phyloP scores from a whole-genome alignment of 2,329 filamentous ascomycete genomes.

The Penicillium sp. region DNA sequence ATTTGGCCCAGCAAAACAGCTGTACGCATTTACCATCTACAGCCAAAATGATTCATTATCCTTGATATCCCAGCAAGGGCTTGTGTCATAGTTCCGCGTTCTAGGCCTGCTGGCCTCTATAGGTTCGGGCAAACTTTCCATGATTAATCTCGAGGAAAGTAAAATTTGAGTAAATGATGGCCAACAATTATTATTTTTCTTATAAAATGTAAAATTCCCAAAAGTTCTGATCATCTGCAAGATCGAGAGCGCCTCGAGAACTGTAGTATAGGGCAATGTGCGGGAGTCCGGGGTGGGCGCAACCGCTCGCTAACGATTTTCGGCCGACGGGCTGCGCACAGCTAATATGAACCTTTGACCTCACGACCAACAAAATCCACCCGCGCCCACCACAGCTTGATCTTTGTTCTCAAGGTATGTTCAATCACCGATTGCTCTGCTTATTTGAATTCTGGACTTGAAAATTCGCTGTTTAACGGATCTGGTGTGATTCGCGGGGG shows the following conservation, averaged over 20 bases:
- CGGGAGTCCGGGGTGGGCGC: slow-evolving; percentile 31
- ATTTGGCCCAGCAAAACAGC: slow-evolving; percentile 37
- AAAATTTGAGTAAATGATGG: neutral
- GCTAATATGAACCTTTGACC: slow-evolving; percentile 34
- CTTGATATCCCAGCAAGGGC: slow-evolving; percentile 37
- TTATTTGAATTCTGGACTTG: slow-evolving; percentile 17
- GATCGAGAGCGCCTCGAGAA: too few species aligned
- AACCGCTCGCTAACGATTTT: slow-evolving; percentile 43
- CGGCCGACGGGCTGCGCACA: slow-evolving; percentile 39
- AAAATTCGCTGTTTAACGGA: slow-evolving; percentile 22
- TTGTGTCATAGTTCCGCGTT: slow-evolving; percentile 20
- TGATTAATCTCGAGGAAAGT: neutral
- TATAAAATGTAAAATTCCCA: neutral
- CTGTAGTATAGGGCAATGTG: slow-evolving; percentile 27
- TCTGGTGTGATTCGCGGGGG: slow-evolving; percentile 24
- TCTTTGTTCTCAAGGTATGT: slow-evolving; percentile 35
- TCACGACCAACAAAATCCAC: slow-evolving; percentile 36
- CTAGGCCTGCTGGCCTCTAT: slow-evolving; percentile 18
- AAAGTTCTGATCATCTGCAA: slow-evolving; percentile 7
- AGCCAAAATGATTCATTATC: slow-evolving; percentile 42
- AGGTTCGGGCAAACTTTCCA: slow-evolving; percentile 13
- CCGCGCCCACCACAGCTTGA: slow-evolving; percentile 32
- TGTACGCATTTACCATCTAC: slow-evolving; percentile 40
- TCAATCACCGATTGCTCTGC: slow-evolving; percentile 18
- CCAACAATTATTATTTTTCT: too few species aligned